These are phyloP conservation scores for Gonapodya prolifera DNA, from an alignment of 192 early-diverging fungal species.

Conservation along the genomic window DNA sequence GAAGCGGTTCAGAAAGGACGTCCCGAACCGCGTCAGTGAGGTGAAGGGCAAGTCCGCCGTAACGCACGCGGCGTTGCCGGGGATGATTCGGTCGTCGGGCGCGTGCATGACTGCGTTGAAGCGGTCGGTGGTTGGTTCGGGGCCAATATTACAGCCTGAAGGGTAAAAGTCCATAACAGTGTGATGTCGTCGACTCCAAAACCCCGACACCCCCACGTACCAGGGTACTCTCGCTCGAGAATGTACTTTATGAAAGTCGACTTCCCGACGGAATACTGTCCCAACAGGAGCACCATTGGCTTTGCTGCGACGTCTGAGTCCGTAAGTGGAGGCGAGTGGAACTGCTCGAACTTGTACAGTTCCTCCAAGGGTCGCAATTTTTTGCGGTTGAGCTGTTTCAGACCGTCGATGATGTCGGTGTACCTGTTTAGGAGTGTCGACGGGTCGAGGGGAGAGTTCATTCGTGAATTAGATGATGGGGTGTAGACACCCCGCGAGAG, in stretches of 20 bases:
- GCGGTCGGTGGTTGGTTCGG: constrained; percentile 70
- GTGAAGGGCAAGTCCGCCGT: constrained; percentile 69
- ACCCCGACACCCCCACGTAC: too few relatives aligned
- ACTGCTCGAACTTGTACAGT: not conserved
- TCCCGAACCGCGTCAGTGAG: constrained; percentile 69
- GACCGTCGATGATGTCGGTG: too few relatives aligned
- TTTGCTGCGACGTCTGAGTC: constrained; percentile 73
- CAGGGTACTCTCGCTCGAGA: not conserved
- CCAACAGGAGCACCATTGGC: constrained; percentile 74
- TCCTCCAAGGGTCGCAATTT: constrained; percentile 1
- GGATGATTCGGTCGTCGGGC: constrained; percentile 60
- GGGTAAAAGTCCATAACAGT: too few relatives aligned
- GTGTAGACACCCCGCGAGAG: too few relatives aligned
- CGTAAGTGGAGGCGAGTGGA: constrained; percentile 18
- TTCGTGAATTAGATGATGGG: too few relatives aligned
- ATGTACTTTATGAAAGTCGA: constrained; percentile 2
- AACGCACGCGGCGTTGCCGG: constrained; percentile 77
- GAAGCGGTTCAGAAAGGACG: constrained; percentile 43
- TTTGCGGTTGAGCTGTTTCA: too few relatives aligned
- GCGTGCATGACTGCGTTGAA: constrained; percentile 76
- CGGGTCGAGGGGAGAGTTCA: too few relatives aligned
- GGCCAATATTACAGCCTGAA: constrained; percentile 7
- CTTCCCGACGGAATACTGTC: constrained; percentile 54
- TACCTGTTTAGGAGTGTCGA: too few relatives aligned
- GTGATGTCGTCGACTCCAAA: too few relatives aligned